Conservation (phyloP, 2,329 filamentous ascomycete species). For the Fusarium siculi region DNA sequence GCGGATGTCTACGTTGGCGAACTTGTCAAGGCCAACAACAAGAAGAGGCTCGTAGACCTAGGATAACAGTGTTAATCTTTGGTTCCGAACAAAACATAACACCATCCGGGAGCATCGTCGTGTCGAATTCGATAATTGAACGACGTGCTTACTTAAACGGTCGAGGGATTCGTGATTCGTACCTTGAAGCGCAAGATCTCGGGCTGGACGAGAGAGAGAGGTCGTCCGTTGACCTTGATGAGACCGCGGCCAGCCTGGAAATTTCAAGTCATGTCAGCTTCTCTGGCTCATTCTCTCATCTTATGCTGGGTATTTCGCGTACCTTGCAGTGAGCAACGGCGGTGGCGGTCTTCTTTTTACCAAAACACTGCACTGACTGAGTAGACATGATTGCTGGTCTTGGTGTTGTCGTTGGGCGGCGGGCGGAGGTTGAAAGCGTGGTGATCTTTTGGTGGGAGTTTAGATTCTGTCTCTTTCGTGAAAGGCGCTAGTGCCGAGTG, state of each 20-base stretch:
- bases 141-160: conserved; percentile 1
- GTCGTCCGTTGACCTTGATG: conserved; percentile 98
- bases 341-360: conserved; percentile 95
- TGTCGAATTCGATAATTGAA: not conserved
- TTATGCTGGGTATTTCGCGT: conserved; percentile 48
- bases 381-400: conserved; percentile 73
- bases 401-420: conserved; percentile 26
- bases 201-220: conserved; percentile 92
- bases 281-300: not conserved
- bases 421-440: conserved; percentile 10
- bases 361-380: conserved; percentile 96
- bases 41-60: conserved; percentile 98
- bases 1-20: conserved; percentile 76
- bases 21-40: conserved; percentile 97
- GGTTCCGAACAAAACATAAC: not conserved
- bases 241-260: conserved; percentile 70
- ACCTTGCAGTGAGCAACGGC: conserved; percentile 95
- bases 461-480: conserved; percentile 12
- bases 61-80: conserved; percentile 33
- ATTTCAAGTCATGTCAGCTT: conserved; percentile 46
- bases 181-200: conserved; percentile 98
- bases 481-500: not conserved
- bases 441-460: conserved; percentile 17
- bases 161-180: conserved; percentile 49
- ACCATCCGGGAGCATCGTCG: not conserved